phyloP scores from a whole-genome alignment of 805 yeast genomes.

The Nematodospora valgi region DNA sequence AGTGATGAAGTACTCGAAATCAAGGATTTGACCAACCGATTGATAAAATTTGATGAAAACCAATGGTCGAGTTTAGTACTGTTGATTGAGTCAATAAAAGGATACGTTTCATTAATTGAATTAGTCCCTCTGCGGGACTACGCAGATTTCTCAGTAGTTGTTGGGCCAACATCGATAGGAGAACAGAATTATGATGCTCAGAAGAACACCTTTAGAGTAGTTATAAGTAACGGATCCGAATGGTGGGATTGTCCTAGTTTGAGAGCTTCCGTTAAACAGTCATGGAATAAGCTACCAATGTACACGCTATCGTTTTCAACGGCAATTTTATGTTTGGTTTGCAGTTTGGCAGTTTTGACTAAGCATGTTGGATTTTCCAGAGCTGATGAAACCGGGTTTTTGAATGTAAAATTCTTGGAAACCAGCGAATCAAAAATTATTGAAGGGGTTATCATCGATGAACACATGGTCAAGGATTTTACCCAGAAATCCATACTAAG shows the following conservation, averaged over 20 bases:
- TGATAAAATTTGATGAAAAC: slow-evolving; percentile 12
- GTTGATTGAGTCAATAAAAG: slow-evolving; percentile 25
- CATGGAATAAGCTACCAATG: slow-evolving; percentile 19
- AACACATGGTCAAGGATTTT: neutral
- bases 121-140: slow-evolving; percentile 12
- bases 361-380: slow-evolving; percentile 9
- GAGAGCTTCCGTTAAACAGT: slow-evolving; percentile 9
- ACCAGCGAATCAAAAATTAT: neutral
- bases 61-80: slow-evolving; percentile 30
- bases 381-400: slow-evolving; percentile 5
- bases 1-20: slow-evolving; percentile 17
- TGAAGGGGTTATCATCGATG: neutral
- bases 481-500: slow-evolving; percentile 1
- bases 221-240: slow-evolving; percentile 3
- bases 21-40: slow-evolving; percentile 14
- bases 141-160: slow-evolving; percentile 7
- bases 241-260: slow-evolving; percentile 14
- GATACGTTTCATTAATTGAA: slow-evolving; percentile 31
- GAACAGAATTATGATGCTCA: neutral
- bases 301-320: slow-evolving; percentile 14
- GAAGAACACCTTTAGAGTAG: neutral
- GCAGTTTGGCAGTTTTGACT: slow-evolving; percentile 18
- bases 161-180: slow-evolving; percentile 10
- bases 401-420: slow-evolving; percentile 7
- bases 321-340: slow-evolving; percentile 14